Conservation (phyloP, 2,329 filamentous ascomycete species). For the Beauveria brongniartii region DNA sequence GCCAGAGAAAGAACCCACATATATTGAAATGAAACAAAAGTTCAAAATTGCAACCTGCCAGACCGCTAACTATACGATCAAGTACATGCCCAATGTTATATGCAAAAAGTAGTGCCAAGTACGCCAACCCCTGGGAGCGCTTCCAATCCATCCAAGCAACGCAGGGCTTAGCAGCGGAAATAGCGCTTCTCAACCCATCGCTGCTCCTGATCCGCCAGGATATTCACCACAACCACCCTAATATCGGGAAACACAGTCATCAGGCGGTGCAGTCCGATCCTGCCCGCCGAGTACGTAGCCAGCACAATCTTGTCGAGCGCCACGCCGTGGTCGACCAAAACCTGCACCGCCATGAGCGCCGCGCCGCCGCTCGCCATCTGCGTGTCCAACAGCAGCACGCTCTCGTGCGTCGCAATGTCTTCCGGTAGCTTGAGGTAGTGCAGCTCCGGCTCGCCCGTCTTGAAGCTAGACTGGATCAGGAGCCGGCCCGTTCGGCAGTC, state of each 20-base stretch:
- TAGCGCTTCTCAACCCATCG: slow-evolving; percentile 88
- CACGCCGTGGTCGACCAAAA: slow-evolving; percentile 92
- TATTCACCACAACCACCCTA: slow-evolving; percentile 74
- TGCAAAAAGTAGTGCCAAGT: neutral
- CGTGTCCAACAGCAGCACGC: slow-evolving; percentile 79
- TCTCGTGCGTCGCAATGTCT: slow-evolving; percentile 65
- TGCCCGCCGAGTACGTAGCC: slow-evolving; percentile 85
- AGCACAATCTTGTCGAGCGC: slow-evolving; percentile 77
- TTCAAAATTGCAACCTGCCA: neutral
- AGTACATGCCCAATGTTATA: neutral
- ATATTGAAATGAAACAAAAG: neutral
- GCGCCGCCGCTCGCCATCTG: slow-evolving; percentile 90
- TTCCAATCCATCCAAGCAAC: neutral
- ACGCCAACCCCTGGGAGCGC: neutral
- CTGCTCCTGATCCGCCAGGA: slow-evolving; percentile 74
- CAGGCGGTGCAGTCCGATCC: slow-evolving; percentile 73
- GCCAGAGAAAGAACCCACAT: too few species aligned
- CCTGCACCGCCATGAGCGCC: slow-evolving; percentile 86
- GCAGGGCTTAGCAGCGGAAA: slow-evolving; percentile 61
- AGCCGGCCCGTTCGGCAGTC: slow-evolving; percentile 85
- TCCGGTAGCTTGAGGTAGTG: slow-evolving; percentile 78
- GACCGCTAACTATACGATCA: neutral
- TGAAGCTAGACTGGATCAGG: slow-evolving; percentile 80
- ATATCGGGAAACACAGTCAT: slow-evolving; percentile 84
- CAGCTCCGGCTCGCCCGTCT: slow-evolving; percentile 83